Conservation (phyloP, 768 basidiomycete species). For the Leccinum broughii region DNA sequence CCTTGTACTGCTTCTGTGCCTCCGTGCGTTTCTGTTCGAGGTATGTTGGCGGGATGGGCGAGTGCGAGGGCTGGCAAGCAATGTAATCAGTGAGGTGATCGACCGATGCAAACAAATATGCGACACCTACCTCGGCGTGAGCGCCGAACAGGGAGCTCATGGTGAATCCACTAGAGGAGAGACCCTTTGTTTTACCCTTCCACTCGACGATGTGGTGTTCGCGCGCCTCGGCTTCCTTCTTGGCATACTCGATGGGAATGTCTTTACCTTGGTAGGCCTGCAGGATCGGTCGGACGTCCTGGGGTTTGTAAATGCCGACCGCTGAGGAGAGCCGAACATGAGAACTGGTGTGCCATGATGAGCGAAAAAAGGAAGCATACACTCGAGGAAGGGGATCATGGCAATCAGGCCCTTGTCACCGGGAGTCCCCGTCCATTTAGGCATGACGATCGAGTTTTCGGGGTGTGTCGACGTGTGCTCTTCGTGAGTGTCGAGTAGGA, state of each 20-base stretch:
- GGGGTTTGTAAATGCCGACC: conserved; percentile 85
- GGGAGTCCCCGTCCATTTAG: conserved; percentile 83
- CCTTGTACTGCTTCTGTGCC: conserved; percentile 51
- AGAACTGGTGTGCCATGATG: not conserved
- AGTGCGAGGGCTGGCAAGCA: conserved; percentile 19
- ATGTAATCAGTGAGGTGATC: not conserved
- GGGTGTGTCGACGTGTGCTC: conserved; percentile 80
- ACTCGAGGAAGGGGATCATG: conserved; percentile 98
- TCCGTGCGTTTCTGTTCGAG: conserved; percentile 52
- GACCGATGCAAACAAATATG: not conserved
- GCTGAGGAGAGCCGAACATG: conserved; percentile 46
- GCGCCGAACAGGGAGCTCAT: conserved; percentile 46
- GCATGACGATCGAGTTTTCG: conserved; percentile 83
- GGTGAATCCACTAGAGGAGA: conserved; percentile 42
- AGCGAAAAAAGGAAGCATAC: conserved; percentile 37
- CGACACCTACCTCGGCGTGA: conserved; percentile 30
- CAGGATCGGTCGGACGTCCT: conserved; percentile 87
- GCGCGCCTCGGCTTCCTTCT: conserved; percentile 84
- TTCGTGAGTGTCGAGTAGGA: conserved; percentile 81
- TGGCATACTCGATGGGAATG: conserved; percentile 85
- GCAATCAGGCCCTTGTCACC: conserved; percentile 77
- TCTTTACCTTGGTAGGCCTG: conserved; percentile 85
- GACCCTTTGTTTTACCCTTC: conserved; percentile 49
- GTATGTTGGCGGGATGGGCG: conserved; percentile 47
- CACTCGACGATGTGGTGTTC: conserved; percentile 77